A percentile compares a stretch with the other conserved stretches of the same genome.
These are phyloP conservation scores for Colletotrichum sojae DNA, from an alignment of 2,329 filamentous ascomycete species.

Conservation along the genomic window DNA sequence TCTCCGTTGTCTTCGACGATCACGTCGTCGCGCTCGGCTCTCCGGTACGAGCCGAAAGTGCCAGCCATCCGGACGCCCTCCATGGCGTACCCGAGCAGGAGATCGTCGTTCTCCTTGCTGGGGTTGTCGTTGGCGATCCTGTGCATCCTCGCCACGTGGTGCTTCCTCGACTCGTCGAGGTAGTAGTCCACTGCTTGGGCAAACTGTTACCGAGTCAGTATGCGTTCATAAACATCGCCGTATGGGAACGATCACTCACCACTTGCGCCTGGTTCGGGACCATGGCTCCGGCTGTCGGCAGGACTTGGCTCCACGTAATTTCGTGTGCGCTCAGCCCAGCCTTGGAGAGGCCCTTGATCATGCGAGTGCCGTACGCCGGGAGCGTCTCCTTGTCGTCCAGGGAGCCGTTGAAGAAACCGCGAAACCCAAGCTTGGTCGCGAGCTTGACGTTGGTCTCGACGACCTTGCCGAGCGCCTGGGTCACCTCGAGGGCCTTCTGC, in stretches of 20 bases:
- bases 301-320: conserved; percentile 78
- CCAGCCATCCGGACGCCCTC: conserved; percentile 80
- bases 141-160: conserved; percentile 73
- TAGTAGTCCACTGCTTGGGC: conserved; percentile 82
- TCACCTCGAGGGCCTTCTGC: conserved; percentile 69
- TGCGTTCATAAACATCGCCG: background rate
- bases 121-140: conserved; percentile 69
- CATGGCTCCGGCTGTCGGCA: conserved; percentile 77
- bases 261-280: conserved; percentile 80
- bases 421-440: conserved; percentile 60
- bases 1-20: conserved; percentile 67
- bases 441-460: conserved; percentile 77
- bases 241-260: conserved; percentile 55
- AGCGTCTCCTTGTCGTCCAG: conserved; percentile 68
- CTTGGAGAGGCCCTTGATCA: conserved; percentile 76
- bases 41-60: conserved; percentile 72
- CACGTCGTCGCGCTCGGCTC: conserved; percentile 61
- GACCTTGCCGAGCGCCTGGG: conserved; percentile 71
- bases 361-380: conserved; percentile 73
- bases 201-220: conserved; percentile 64
- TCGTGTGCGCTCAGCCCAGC: conserved; percentile 74
- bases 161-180: conserved; percentile 68
- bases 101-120: conserved; percentile 70
- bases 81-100: conserved; percentile 78
- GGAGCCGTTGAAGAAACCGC: conserved; percentile 68